Base-by-base conservation (phyloP, 2,329 filamentous ascomycete species). In the Chalara sp. region DNA sequence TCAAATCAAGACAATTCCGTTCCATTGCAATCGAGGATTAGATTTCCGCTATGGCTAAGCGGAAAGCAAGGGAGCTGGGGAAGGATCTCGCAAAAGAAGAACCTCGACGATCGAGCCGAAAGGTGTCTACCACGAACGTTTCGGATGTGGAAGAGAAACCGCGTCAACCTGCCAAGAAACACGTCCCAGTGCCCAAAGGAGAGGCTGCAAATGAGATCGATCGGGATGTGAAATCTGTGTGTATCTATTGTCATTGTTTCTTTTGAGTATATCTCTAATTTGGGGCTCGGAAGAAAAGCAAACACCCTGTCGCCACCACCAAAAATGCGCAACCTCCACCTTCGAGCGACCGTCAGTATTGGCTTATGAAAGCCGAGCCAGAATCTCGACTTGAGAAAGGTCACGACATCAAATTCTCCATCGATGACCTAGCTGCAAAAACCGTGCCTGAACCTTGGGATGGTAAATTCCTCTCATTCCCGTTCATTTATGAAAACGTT, bases 381-480 rank as follows among this genome's bases (percentile, higher is more conserved):
- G 87, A 95, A 61, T 82, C 89, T 4, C 85, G 93, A 5, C 72
- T 90, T 12, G 89, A 95, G 66, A 92, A 90, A 49, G 92, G 90
- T 1, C 74, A 87, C 47, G 91, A 97, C 65, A 89, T 96, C 44
- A 86, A 83, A 58, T 99, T 97, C 70, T 95, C 90, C 1, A 96
- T 99, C 62, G 90, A 97, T 62, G 91, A 97, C 65, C 71, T 99
- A 35, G 78, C 79, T 11, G 78, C 80, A 1, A 86, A 81, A 62
- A 82, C 74, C 1, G 78, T 80, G 61, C 89, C 92, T 1, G 92
- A 97, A 64, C 84, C 88, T 1, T 99, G 93, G 93, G 87, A 95
- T 69, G 93, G 89, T 87, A 71, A 65, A 80, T 74, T 39, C 63
- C 52, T 32, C 46, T 48, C 53, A 35, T 32, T 31, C 46, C 43